These are phyloP conservation scores for Coemansia sp. DNA, from an alignment of 192 early-diverging fungal species.

Conservation along the genomic window DNA sequence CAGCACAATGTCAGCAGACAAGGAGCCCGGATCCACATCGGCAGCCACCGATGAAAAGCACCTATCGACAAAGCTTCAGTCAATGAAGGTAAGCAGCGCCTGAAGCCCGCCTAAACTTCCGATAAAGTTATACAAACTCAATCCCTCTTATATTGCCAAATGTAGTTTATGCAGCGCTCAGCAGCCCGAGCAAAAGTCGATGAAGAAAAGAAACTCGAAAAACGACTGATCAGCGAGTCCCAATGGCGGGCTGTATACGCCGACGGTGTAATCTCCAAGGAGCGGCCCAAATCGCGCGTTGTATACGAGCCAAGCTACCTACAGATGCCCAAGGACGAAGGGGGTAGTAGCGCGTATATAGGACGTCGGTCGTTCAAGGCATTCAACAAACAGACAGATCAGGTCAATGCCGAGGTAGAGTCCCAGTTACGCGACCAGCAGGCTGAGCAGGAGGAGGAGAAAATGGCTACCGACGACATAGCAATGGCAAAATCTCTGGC, in stretches of 20 bases:
- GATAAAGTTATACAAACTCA: background rate
- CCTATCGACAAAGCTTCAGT: constrained; percentile 26
- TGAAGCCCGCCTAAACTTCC: background rate
- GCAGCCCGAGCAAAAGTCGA: constrained; percentile 29
- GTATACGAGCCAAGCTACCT: constrained; percentile 49
- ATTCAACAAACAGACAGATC: constrained; percentile 36
- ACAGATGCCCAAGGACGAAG: constrained; percentile 29
- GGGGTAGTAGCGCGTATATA: constrained; percentile 4
- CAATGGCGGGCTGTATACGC: constrained; percentile 48
- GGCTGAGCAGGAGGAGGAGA: constrained; percentile 3
- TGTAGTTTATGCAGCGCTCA: constrained; percentile 53
- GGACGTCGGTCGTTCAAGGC: constrained; percentile 44
- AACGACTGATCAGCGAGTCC: constrained; percentile 39
- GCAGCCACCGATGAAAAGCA: constrained; percentile 31
- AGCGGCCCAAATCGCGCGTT: constrained; percentile 14
- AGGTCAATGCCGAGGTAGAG: constrained; percentile 16
- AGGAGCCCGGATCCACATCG: background rate
- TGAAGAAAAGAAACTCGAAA: constrained; percentile 27
- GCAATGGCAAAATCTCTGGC: constrained; percentile 25
- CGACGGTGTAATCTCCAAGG: constrained; percentile 21
- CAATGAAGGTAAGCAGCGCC: constrained; percentile 21
- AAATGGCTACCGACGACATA: constrained; percentile 11
- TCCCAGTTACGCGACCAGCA: constrained; percentile 12
- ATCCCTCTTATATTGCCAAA: background rate
- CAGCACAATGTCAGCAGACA: constrained; percentile 11